A percentile compares a stretch with the other conserved stretches of the same genome.
phyloP scores from a whole-genome alignment of 768 basidiomycete species.

The Lactifluus piperatus region DNA sequence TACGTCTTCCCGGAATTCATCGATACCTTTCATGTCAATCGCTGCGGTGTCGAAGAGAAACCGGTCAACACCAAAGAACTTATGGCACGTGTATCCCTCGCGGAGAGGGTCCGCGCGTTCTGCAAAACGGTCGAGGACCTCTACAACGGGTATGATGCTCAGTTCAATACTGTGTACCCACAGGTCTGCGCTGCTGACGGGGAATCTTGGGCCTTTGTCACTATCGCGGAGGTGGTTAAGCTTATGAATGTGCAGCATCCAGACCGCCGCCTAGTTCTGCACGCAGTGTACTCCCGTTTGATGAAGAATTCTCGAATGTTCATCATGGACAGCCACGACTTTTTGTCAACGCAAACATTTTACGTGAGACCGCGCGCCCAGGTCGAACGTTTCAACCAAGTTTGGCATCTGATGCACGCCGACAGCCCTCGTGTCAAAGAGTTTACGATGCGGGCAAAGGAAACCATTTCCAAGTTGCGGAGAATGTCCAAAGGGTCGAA shows the following conservation, averaged over 20 bases:
- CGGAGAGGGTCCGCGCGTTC: constrained; percentile 49
- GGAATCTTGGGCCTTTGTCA: constrained; percentile 46
- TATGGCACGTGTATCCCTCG: constrained; percentile 54
- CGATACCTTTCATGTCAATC: constrained; percentile 34
- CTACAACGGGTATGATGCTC: constrained; percentile 28
- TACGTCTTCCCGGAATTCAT: constrained; percentile 55
- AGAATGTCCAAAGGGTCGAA: neutral
- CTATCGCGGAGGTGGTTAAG: constrained; percentile 44
- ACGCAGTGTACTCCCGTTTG: constrained; percentile 55
- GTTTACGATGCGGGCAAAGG: constrained; percentile 45
- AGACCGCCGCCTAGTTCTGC: constrained; percentile 32
- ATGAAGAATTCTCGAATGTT: constrained; percentile 48
- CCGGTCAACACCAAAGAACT: constrained; percentile 32
- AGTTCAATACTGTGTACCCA: constrained; percentile 33
- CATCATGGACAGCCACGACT: constrained; percentile 37
- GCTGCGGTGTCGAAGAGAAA: constrained; percentile 36
- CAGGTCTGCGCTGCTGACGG: constrained; percentile 37
- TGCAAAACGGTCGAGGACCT: constrained; percentile 38
- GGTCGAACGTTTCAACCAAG: constrained; percentile 39
- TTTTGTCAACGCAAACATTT: constrained; percentile 44
- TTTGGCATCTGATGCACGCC: constrained; percentile 40
- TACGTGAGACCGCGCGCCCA: constrained; percentile 54
- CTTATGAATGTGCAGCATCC: constrained; percentile 19
- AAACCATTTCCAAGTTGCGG: constrained; percentile 28
- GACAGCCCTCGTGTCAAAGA: constrained; percentile 33